Evolutionary conservation across 176 grass and related monocot genomes (phyloP).

Genomic region (Microstegium vimineum): DNA sequence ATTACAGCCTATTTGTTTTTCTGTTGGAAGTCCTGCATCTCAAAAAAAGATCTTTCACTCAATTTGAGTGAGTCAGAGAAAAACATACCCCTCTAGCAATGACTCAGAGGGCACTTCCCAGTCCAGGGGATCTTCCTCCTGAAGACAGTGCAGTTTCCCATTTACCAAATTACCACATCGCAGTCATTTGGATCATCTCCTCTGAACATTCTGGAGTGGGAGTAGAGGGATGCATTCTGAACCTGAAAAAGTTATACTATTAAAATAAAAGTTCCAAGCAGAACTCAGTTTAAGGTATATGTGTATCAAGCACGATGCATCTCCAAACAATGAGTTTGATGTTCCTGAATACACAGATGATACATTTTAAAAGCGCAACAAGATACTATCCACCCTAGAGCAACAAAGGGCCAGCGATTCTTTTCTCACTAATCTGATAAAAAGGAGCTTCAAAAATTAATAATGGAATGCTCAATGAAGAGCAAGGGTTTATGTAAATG

Average conservation of each 20-base stretch:
- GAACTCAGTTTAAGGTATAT: conserved; percentile 68
- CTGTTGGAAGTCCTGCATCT: conserved; percentile 43
- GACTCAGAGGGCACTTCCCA: conserved; percentile 34
- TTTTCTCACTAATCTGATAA: conserved; percentile 80
- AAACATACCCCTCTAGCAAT: conserved; percentile 32
- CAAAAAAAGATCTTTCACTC: conserved; percentile 50
- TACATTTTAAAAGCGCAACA: conserved; percentile 31
- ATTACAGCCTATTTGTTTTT: conserved; percentile 68
- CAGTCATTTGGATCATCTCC: conserved; percentile 45
- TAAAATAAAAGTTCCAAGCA: conserved; percentile 64
- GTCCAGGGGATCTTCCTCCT: conserved; percentile 31
- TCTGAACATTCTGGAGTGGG: conserved; percentile 59
- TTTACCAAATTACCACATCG: conserved; percentile 50
- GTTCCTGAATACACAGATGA: conserved; percentile 40
- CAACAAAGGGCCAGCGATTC: conserved; percentile 53
- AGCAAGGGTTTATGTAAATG: conserved; percentile 75
- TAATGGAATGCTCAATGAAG: conserved; percentile 36
- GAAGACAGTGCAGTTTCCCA: conserved; percentile 52
- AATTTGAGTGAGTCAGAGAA: conserved; percentile 45
- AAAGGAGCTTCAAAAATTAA: conserved; percentile 78
- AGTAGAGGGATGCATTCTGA: conserved; percentile 70
- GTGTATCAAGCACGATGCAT: conserved; percentile 59
- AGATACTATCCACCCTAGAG: conserved; percentile 35
- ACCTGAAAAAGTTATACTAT: conserved; percentile 61
- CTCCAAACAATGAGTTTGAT: conserved; percentile 53